Evolutionary conservation across 495 filamentous ascomycete species (phyloP).

Genomic region (Penicillium coffeae): DNA sequence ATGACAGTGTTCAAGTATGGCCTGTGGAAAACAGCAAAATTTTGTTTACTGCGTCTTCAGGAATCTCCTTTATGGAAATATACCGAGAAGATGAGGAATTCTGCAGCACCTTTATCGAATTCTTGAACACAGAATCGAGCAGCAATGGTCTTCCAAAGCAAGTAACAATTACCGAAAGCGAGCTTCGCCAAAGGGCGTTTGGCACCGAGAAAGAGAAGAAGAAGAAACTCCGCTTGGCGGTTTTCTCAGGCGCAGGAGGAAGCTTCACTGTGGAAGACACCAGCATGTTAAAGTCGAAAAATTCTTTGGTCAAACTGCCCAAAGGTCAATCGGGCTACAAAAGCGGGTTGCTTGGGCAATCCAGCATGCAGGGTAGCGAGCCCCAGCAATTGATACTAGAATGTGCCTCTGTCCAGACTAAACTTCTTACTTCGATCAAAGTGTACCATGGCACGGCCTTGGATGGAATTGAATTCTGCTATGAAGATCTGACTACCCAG

Average conservation of each 20-base stretch:
- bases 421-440: conserved; percentile 69
- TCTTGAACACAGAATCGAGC: conserved; percentile 56
- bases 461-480: conserved; percentile 88
- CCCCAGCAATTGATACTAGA: conserved; percentile 73
- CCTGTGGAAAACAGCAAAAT: conserved; percentile 77
- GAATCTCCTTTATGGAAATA: conserved; percentile 78
- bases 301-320: conserved; percentile 67
- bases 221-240: conserved; percentile 62
- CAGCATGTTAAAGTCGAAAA: conserved; percentile 61
- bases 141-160: conserved; percentile 62
- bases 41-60: conserved; percentile 74
- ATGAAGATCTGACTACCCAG: conserved; percentile 83
- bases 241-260: conserved; percentile 73
- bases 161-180: conserved; percentile 67
- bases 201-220: conserved; percentile 65
- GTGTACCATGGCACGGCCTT: conserved; percentile 76
- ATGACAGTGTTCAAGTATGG: conserved; percentile 85
- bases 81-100: conserved; percentile 69
- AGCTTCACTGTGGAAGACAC: conserved; percentile 72
- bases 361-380: conserved; percentile 65
- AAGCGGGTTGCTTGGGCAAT: conserved; percentile 71
- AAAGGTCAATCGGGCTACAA: conserved; percentile 70
- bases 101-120: conserved; percentile 78
- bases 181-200: conserved; percentile 63
- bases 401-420: conserved; percentile 61